Base-by-base conservation (phyloP, 345 rosid species). In the Gossypium stocksii region DNA sequence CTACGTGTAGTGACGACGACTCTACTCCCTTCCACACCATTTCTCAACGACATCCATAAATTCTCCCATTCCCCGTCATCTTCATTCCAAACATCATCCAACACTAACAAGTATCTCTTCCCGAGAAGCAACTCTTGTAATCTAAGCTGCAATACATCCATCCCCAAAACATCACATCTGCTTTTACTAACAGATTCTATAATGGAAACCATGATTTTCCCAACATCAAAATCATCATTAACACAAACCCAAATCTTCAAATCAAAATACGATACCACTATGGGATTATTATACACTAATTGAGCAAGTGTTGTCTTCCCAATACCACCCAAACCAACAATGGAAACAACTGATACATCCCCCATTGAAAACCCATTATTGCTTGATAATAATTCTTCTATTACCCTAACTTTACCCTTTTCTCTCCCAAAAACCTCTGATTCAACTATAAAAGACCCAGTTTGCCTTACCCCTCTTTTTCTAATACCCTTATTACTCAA, bases 41-140 rank as follows among this genome's bases (percentile, higher is more conserved):
- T 67, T 48, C 72, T 62, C 16, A 80, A 49, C 11, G 80, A 29
- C 44, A 53, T 41, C 27, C 68, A 70, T 8, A 77, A 14, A 5
- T 70, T 75, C 44, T 77, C 80, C 80, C 78, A 77, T 17, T 60
- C 52, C 1, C n/a, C 34, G 51, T 63, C 75, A 43, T 80, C 78
- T 46, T 80, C 83, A 1, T 61, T 77, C 77, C 77, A 64, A 19
- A 74, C 76, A 69, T 80, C 83, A 13, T 73, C 76, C 44, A 73
- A 23, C 44, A 73, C 76, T 9, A 73, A 25, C 29, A 60, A 59
- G 22, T 38, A 60, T 8, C 66, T 60, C 57, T 73, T 58, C 57
- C 76, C 66, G 7, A 38, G 10, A 1, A 71, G 52, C 3, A 71
- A 3, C 17, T 71, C 74, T 8, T 57, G 74, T 16, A 71, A 19